Base-by-base conservation (phyloP, 176 grass and related monocot genomes). In the Neostapfia colusana region DNA sequence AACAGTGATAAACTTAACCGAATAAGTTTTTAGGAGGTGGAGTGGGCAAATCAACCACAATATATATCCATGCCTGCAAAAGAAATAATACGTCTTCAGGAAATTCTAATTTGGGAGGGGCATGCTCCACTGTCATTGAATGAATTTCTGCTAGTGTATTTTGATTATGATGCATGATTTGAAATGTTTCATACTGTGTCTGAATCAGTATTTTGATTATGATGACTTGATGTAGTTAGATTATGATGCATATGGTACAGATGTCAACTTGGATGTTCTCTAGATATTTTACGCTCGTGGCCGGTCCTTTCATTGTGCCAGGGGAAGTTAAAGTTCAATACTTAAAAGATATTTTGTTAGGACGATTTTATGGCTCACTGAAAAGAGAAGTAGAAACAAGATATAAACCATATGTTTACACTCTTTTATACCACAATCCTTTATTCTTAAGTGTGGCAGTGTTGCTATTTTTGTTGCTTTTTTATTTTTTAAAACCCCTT, bases 381-480 rank as follows among this genome's bases (percentile, higher is more conserved):
- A 36, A 49, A 81, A 53, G 10, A 73, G 57, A 39, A 18, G 12
- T 36, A 61, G n/a, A n/a, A n/a, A n/a, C n/a, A 8, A 60, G 10
- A 49, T 10, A 65, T 65, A 50, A 10, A 6, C 58, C 16, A 21
- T 49, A 7, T 10, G 17, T 62, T 62, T 40, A 37, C 67, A 70
- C 44, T 70, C 25, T 55, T 55, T 54, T 51, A 12, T 23, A 35
- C 13, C 11, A 21, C 67, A 27, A 27, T 13, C 23, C 12, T 38
- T 40, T 37, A 40, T 82, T 17, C 15, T 20, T 12, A 53, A 67
- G 23, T 44, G 26, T 25, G 8, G 18, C 20, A 16, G 21, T 59
- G 20, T 42, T 21, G 16, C 72, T 14, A 28, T 78, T 78, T 64
- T 72, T 0, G 63, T 82, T 54, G 1, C 76, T n/a, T 43, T 34